These are phyloP conservation scores for Phaeoacremonium minimum DNA, from an alignment of 2,329 filamentous ascomycete genomes.

Conservation along the genomic window DNA sequence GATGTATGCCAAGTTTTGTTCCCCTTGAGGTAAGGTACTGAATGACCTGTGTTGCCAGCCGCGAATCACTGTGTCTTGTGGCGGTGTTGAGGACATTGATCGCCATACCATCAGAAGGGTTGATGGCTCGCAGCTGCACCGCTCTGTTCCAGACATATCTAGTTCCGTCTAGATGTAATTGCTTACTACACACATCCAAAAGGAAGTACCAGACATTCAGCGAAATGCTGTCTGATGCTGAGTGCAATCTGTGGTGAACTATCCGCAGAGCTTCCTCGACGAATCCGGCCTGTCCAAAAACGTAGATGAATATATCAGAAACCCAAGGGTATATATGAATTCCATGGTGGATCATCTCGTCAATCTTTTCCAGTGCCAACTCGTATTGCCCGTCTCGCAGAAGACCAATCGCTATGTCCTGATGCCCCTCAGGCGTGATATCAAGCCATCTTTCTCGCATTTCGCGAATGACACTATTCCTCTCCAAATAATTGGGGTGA, in stretches of 20 bases:
- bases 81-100: constrained; percentile 67
- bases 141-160: constrained; percentile 65
- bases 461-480: constrained; percentile 64
- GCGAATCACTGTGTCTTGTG: constrained; percentile 61
- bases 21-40: constrained; percentile 56
- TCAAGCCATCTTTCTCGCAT: constrained; percentile 72
- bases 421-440: constrained; percentile 56
- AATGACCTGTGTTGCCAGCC: constrained; percentile 68
- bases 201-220: constrained; percentile 63
- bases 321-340: constrained; percentile 65
- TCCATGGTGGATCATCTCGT: constrained; percentile 56
- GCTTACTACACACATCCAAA: constrained; percentile 68
- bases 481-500: constrained; percentile 80
- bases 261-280: constrained; percentile 72
- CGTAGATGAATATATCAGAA: constrained; percentile 71
- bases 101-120: constrained; percentile 23
- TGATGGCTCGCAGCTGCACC: constrained; percentile 36
- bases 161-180: constrained; percentile 60
- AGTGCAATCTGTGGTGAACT: constrained; percentile 49
- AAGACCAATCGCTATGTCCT: constrained; percentile 67
- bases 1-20: constrained; percentile 55
- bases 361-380: constrained; percentile 67
- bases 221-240: constrained; percentile 28
- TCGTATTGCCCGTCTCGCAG: constrained; percentile 82
- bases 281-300: constrained; percentile 67